Evolutionary conservation across 345 rosid genomes (phyloP), one percentile per base, ranked within the genome.

Genomic region (Sisymbrium altissimum): DNA sequence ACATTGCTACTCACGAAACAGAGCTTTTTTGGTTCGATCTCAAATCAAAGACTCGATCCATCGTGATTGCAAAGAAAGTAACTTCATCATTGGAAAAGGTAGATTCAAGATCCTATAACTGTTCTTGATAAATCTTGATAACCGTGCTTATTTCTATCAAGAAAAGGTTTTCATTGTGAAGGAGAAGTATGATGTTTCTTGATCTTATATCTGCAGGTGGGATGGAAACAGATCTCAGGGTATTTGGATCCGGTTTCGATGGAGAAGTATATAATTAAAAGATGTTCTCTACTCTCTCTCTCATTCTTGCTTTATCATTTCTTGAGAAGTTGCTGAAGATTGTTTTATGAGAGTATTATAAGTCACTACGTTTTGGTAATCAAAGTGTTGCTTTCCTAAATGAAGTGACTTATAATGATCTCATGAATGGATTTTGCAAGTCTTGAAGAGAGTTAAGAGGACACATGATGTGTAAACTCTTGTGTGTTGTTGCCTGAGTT

Each of bases 271-370:
- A 48, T 9, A 48, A 19, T 9, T 30, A 30, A 30, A 30, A 6
- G 19, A 55, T 18, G 17, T 38, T 38, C 3, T 60, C 3, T 61
- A 40, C 33, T 63, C 54, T 45, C 23, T 32, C 17, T 44, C 10
- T 15, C 33, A 4, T 21, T 65, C 8, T 36, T 21, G 23, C 5
- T 5, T 23, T 0, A 11, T 68, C 6, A 18, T 30, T 40, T 68
- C 32, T 32, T 70, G 57, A 13, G n/a, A 21, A 49, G 54, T 49
- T 49, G 54, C 29, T 19, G 35, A 41, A 18, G 23, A 67, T 38
- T 70, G 57, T 49, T 58, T 71, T 66, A 71, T 71, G 41, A 49
- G 75, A 58, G 74, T 70, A 70, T 70, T 70, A 70, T 70, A 70
- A 58, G 74, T 70, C 74, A 70, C 75, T 48, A 19, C 54, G 2